These are phyloP conservation scores for Diaporthe batatas DNA, from an alignment of 2,329 filamentous ascomycete species.

Conservation along the genomic window DNA sequence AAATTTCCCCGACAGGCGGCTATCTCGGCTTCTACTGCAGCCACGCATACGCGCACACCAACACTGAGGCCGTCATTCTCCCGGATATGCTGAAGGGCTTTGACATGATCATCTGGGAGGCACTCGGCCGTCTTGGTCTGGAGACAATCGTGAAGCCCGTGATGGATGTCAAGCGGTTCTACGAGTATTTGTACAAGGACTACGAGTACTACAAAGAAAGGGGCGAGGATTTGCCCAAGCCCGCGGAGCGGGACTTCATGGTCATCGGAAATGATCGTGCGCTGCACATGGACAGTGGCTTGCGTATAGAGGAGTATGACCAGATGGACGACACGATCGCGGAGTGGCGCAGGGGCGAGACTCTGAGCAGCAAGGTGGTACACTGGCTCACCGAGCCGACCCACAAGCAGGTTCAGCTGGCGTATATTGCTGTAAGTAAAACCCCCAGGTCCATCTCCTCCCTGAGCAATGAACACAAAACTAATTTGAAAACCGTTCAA, in stretches of 20 bases:
- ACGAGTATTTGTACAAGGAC: not conserved
- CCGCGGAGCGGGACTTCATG: not conserved
- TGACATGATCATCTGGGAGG: conserved; percentile 57
- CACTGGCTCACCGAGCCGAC: conserved; percentile 19
- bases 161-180: not conserved
- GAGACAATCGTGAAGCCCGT: conserved; percentile 9
- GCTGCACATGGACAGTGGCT: not conserved
- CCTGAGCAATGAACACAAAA: not conserved
- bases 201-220: too few relatives aligned
- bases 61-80: conserved; percentile 47
- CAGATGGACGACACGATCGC: not conserved
- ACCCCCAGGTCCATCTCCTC: not conserved
- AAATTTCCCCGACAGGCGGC: conserved; percentile 51
- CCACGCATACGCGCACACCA: conserved; percentile 61
- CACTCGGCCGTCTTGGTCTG: conserved; percentile 40
- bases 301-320: conserved; percentile 4
- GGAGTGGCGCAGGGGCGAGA: conserved; percentile 1
- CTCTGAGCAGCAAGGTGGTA: not conserved
- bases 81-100: conserved; percentile 59
- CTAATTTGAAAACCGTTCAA: not conserved
- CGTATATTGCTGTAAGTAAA: conserved; percentile 20
- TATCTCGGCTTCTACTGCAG: conserved; percentile 59
- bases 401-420: conserved; percentile 12
- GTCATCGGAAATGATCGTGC: not conserved
- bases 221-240: too few relatives aligned